Evolutionary conservation across 768 basidiomycete genomes (phyloP).

Genomic region (Cyclocybe cylindracea): DNA sequence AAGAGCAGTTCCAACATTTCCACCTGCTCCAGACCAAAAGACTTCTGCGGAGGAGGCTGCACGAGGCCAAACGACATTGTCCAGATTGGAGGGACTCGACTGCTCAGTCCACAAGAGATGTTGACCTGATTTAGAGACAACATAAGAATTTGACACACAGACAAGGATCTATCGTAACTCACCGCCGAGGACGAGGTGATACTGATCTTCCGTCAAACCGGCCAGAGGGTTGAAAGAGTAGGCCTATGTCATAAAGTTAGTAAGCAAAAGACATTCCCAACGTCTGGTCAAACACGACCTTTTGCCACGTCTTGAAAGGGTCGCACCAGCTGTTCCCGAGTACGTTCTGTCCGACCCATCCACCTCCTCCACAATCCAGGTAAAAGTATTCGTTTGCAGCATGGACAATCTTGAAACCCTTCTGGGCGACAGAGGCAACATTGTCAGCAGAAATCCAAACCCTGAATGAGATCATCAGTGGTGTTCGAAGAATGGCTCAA

Average conservation of each 20-base stretch:
- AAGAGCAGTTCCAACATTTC: constrained; percentile 50
- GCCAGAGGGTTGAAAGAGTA: constrained; percentile 77
- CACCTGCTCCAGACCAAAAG: constrained; percentile 69
- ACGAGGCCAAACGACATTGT: constrained; percentile 71
- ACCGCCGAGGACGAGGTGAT: constrained; percentile 67
- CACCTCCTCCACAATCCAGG: constrained; percentile 75
- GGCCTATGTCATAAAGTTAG: constrained; percentile 24
- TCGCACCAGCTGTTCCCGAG: constrained; percentile 71
- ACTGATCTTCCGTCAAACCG: constrained; percentile 51
- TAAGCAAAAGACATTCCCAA: not conserved
- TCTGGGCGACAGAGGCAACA: constrained; percentile 55
- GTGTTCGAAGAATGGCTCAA: not conserved
- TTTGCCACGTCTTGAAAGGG: constrained; percentile 82
- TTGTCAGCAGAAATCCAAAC: constrained; percentile 73
- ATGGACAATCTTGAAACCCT: constrained; percentile 65
- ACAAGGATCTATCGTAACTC: constrained; percentile 15
- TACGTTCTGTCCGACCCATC: constrained; percentile 58
- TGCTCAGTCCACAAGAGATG: constrained; percentile 78
- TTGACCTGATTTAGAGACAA: constrained; percentile 41
- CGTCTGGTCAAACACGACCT: constrained; percentile 33
- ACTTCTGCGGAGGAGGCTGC: constrained; percentile 72
- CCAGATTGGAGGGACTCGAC: constrained; percentile 63
- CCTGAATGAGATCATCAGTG: constrained; percentile 26
- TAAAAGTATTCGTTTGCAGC: constrained; percentile 81
- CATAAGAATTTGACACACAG: not conserved